phyloP scores from a whole-genome alignment of 2,329 filamentous ascomycete genomes.

The Anthostomella pinea region DNA sequence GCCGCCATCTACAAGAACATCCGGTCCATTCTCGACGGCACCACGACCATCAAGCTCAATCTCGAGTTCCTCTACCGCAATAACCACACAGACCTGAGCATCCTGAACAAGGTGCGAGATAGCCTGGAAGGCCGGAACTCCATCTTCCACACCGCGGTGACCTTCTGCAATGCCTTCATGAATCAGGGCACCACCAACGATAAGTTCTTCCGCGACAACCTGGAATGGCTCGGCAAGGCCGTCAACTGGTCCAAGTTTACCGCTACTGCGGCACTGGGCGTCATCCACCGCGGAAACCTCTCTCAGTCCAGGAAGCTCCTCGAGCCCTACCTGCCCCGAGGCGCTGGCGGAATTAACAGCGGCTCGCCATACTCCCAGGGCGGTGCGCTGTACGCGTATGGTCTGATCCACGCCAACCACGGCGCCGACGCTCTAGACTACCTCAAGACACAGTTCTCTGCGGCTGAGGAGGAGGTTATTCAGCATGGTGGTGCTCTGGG shows the following conservation, averaged over 20 bases:
- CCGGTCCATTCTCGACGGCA: conserved; percentile 73
- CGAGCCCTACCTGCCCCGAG: conserved; percentile 88
- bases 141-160: conserved; percentile 97
- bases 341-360: conserved; percentile 60
- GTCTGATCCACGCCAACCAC: conserved; percentile 95
- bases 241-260: conserved; percentile 99
- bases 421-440: conserved; percentile 86
- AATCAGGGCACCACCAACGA: conserved; percentile 97
- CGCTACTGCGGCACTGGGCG: conserved; percentile 90
- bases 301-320: conserved; percentile 90
- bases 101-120: conserved; percentile 94
- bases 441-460: conserved; percentile 70
- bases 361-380: conserved; percentile 95
- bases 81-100: conserved; percentile 87
- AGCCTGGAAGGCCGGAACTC: conserved; percentile 94
- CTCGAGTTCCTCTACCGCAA: conserved; percentile 95
- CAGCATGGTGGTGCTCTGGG: conserved; percentile 95
- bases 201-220: conserved; percentile 96
- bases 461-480: conserved; percentile 84
- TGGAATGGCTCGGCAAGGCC: conserved; percentile 97
- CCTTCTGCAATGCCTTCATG: conserved; percentile 98
- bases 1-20: conserved; percentile 61
- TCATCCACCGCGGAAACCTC: conserved; percentile 94
- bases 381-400: conserved; percentile 91
- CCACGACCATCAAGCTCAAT: conserved; percentile 90